These are phyloP conservation scores for Arthrocladium fulminans DNA, from an alignment of 2,329 filamentous ascomycete species.

Conservation along the genomic window DNA sequence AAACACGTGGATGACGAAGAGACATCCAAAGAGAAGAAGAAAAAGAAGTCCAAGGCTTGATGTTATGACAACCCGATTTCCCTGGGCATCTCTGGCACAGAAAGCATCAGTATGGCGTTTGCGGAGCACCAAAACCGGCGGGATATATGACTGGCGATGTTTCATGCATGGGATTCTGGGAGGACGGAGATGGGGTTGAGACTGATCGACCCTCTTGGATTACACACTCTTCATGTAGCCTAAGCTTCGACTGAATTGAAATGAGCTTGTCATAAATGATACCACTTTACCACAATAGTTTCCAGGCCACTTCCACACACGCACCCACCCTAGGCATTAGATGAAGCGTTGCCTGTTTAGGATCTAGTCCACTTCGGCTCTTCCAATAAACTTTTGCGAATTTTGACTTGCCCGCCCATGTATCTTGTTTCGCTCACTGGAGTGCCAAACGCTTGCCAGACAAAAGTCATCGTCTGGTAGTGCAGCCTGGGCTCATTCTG, in stretches of 20 bases:
- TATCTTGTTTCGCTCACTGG: neutral
- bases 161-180: neutral
- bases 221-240: slow-evolving; percentile 2
- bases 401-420: too few relatives aligned
- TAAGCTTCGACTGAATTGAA: neutral
- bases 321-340: neutral
- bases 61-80: slow-evolving; percentile 24
- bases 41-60: slow-evolving; percentile 36
- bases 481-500: too few relatives aligned
- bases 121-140: slow-evolving; percentile 8
- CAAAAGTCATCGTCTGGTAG: too few relatives aligned
- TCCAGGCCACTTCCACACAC: too few relatives aligned
- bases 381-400: too few relatives aligned
- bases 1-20: slow-evolving; percentile 52
- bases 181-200: neutral
- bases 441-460: too few relatives aligned
- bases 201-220: neutral
- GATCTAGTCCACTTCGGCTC: too few relatives aligned
- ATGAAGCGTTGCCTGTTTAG: neutral
- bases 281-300: too few relatives aligned
- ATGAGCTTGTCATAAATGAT: neutral
- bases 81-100: slow-evolving; percentile 25
- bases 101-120: slow-evolving; percentile 12
- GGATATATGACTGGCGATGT: slow-evolving; percentile 8
- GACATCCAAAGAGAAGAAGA: slow-evolving; percentile 42